Percentiles rank a stretch among this genome's conserved stretches.
These are phyloP conservation scores for Tylopilus sp. DNA, from an alignment of 768 basidiomycete genomes.

Conservation along the genomic window DNA sequence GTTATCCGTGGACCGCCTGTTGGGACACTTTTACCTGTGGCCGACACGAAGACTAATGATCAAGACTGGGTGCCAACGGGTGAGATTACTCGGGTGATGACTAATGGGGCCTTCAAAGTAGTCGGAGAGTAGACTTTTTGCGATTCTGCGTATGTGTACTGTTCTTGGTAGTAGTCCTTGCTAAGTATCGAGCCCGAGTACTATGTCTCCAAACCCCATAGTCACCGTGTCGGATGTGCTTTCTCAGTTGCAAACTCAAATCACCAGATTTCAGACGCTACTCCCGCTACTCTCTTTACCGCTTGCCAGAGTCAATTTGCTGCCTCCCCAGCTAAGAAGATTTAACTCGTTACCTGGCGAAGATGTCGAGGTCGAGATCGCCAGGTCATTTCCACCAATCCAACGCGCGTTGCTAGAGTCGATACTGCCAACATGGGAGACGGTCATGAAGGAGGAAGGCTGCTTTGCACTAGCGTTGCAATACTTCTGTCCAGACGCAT, in stretches of 20 bases:
- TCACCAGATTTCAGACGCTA: slow-evolving; percentile 49
- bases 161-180: not conserved
- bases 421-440: slow-evolving; percentile 68
- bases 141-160: not conserved
- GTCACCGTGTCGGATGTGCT: slow-evolving; percentile 35
- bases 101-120: slow-evolving; percentile 63
- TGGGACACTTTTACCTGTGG: slow-evolving; percentile 41
- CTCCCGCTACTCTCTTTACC: slow-evolving; percentile 56
- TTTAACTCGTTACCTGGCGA: slow-evolving; percentile 38
- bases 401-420: slow-evolving; percentile 63
- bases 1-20: slow-evolving; percentile 72
- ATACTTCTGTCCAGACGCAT: slow-evolving; percentile 71
- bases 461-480: slow-evolving; percentile 49
- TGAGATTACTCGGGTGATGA: slow-evolving; percentile 46
- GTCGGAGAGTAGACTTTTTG: slow-evolving; percentile 11
- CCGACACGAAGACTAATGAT: slow-evolving; percentile 37
- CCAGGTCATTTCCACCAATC: slow-evolving; percentile 46
- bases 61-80: slow-evolving; percentile 45
- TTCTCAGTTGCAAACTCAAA: slow-evolving; percentile 41
- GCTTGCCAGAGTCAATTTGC: slow-evolving; percentile 51
- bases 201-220: slow-evolving; percentile 12
- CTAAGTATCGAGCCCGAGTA: too few species aligned
- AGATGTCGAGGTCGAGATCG: slow-evolving; percentile 18
- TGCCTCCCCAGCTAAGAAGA: slow-evolving; percentile 53
- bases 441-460: slow-evolving; percentile 46